Evolutionary conservation across 495 filamentous ascomycete genomes (phyloP), one percentile per base, ranked within the genome.

Genomic region (Penicillium simplicissimum): DNA sequence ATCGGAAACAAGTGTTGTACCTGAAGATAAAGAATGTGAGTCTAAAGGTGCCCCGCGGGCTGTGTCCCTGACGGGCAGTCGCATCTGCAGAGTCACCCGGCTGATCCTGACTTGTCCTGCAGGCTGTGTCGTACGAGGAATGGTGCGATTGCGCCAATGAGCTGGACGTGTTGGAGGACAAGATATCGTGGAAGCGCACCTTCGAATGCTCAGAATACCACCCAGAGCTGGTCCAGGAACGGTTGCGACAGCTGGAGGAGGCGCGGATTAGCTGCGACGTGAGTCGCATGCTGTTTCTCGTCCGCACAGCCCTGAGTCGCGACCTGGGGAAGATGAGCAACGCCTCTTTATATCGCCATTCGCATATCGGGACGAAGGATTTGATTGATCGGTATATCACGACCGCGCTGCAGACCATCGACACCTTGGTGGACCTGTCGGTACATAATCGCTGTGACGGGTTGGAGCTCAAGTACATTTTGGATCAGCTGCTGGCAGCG

Each of bases 311-410:
- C 6, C 71, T 97, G 55, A 91, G 88, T 35, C 88, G 93, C 34
- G 86, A 92, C 64, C 69, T 97, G 36, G 94, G 92, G 11, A 89
- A 87, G 61, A 96, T 97, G 89, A 91, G 88, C 53, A 90, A 93
- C 71, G 81, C 88, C 10, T 82, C 85, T 47, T 84, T 97, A 8
- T 97, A 96, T 75, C 87, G 85, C 55, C 90, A 96, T 67, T 89
- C 90, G 2, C 88, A 95, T 69, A 84, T 89, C 34, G 93, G 94
- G 3, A 97, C 94, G 1, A 97, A 97, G 72, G 77, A 82, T 35
- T 74, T 97, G 48, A 91, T 97, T 59, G 93, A 97, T 73, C 79
- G 81, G 15, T 97, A 97, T 67, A 94, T 96, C 57, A 85, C 88
- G 40, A 88, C 91, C 0, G 87, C 90, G 13, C 66, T 91, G 10